Conservation (phyloP, 2,329 filamentous ascomycete species). For the Fusarium metavorans region DNA sequence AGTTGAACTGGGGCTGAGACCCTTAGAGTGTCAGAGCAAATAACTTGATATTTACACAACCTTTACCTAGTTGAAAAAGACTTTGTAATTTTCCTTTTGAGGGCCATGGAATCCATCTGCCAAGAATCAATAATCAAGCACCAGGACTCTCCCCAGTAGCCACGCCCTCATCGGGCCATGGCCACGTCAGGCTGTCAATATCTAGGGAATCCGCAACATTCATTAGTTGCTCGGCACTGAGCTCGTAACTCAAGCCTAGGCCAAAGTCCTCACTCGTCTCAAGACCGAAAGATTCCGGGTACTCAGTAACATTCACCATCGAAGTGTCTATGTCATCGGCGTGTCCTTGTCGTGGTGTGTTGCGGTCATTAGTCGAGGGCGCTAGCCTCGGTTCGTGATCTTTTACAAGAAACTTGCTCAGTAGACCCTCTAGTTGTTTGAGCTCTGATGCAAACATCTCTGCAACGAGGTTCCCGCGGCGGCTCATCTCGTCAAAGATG, state of each 20-base stretch:
- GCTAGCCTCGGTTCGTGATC: neutral
- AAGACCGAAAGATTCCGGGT: conserved; percentile 4
- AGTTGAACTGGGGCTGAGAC: too few relatives aligned
- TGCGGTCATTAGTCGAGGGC: neutral
- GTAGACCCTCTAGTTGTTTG: conserved; percentile 19
- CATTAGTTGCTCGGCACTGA: conserved; percentile 36
- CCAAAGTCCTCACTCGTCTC: conserved; percentile 18
- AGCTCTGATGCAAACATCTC: conserved; percentile 47
- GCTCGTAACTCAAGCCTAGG: conserved; percentile 29
- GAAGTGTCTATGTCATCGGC: neutral
- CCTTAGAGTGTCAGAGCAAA: neutral
- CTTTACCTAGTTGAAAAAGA: neutral
- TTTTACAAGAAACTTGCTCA: conserved; percentile 11
- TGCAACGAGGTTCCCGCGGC: conserved; percentile 59
- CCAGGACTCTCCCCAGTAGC: neutral
- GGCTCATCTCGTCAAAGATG: conserved; percentile 60
- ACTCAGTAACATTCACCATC: neutral
- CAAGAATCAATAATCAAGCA: neutral
- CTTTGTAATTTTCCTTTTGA: too few relatives aligned
- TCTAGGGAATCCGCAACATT: conserved; percentile 36
- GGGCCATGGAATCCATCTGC: too few relatives aligned
- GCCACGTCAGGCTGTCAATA: conserved; percentile 38
- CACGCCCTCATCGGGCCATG: conserved; percentile 22
- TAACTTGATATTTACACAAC: neutral
- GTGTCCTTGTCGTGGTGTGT: neutral